Base-by-base conservation (phyloP, 2,329 filamentous ascomycete species). In the Laburnicola sp. region DNA sequence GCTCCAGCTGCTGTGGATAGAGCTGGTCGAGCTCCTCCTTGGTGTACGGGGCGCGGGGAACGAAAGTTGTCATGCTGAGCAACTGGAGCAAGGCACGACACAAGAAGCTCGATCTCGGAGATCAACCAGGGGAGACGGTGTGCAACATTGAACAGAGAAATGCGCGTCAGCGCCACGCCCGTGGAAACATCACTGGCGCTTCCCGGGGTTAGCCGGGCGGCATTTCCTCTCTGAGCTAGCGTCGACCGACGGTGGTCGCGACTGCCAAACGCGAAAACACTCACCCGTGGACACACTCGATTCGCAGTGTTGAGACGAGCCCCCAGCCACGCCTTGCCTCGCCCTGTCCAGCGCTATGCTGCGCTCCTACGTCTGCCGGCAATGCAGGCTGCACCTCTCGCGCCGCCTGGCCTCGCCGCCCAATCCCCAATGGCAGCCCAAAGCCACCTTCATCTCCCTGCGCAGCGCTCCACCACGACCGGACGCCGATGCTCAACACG, bases 1-100 rank as follows among this genome's bases (percentile, higher is more conserved):
- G 84, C 70, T 93, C 82, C 52, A 99, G 80, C 38, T 82, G 79
- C 48, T 85, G 75, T 1, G 94, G 94, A 76, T 97, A 99, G 52
- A 97, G 85, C 65, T 79, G 78, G 37, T 82, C 79, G 43, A 97
- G 83, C 80, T 97, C 92, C 53, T 89, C 86, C 59, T 86, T 77
- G 38, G 87, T 86, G 76, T 97, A 97, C 0, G 89, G 85, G 50
- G 82, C 78, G 50, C 90, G 84, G 42, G 89, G 89, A 38, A 81
- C 75, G 38, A 96, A 81, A 35, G 87, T 87, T 9, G 92, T 88
- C 93, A 97, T 97, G 22, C 27, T 56, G 26, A 16, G 16, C 16
- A 16, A 16, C 16, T 16, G 16, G 16, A 16, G 16, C 16, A 16
- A 16, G 16, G 16, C 16, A 16, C 16, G 16, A 16, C 16, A 16